Base-by-base conservation (phyloP, 257 asterid genomes). In the Eucommia ulmoides region DNA sequence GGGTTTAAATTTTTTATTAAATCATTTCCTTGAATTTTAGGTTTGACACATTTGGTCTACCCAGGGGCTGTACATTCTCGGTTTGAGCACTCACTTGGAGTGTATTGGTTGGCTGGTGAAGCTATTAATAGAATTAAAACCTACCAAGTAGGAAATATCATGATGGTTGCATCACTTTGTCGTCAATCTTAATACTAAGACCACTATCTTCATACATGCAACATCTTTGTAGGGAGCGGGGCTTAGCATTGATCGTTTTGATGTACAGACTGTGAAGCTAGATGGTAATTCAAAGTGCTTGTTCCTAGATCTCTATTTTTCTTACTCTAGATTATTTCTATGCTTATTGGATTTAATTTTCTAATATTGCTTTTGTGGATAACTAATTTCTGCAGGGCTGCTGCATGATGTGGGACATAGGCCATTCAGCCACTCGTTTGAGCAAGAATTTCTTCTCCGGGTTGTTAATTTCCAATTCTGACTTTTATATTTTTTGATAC, bases 61-160 rank as follows among this genome's bases (percentile, higher is more conserved):
- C 97, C 97, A 33, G 97, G 97, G 60, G 97, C 95, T 11, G 93
- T 88, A 49, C 97, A 88, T 61, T 81, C 97, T 46, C 84, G 97
- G 51, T 84, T 88, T 63, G 97, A 88, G 81, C 97, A 88, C 64
- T 88, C 95, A 8, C 74, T 88, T 53, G 97, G 97, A 53, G 97
- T 81, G 51, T 88, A 74, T 68, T 79, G 92, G 88, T 82, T 84
- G 71, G 92, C 93, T 33, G 59, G 81, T 68, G 95, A 84, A 59
- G 83, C 97, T 57, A 75, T 84, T 48, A 52, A 63, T 59, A 77
- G 68, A 65, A 60, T 88, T 64, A 74, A 79, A 56, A 68, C 64
- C 58, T 77, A 63, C 73, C 97, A 88, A 65, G 97, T 88, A 74
- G 26, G 35, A 24, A 44, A n/a, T 29, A 35, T 42, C 49, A 44